phyloP scores from a whole-genome alignment of 495 filamentous ascomycete genomes.

The Thermothielavioides terrestris region DNA sequence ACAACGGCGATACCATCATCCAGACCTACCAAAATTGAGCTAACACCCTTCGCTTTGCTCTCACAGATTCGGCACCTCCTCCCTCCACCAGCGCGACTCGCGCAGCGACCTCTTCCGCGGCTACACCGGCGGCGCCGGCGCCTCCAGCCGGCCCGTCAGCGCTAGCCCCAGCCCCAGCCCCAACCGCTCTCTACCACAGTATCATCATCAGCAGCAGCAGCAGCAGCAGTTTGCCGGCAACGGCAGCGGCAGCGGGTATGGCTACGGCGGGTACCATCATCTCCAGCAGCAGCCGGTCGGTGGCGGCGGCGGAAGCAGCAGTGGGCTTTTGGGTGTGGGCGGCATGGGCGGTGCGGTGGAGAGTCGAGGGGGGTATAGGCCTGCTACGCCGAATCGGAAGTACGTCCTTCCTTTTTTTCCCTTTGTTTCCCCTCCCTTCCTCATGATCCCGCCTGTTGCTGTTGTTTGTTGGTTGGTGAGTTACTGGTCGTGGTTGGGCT shows the following conservation, averaged over 20 bases:
- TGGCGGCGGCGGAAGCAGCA: conserved; percentile 11
- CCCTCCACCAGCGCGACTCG: conserved; percentile 74
- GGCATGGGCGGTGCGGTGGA: conserved; percentile 16
- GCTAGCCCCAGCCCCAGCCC: conserved; percentile 41
- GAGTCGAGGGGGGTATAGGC: conserved; percentile 30
- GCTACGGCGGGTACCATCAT: conserved; percentile 53
- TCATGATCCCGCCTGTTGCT: no score
- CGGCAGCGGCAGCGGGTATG: conserved; percentile 44
- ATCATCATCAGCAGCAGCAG: background rate
- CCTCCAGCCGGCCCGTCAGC: conserved; percentile 42
- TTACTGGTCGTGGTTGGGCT: background rate
- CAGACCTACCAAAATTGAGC: no score
- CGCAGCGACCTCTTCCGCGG: conserved; percentile 82
- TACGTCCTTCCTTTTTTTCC: conserved; percentile 30
- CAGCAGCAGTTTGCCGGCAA: no score
- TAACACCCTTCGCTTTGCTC: no score
- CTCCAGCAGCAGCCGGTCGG: conserved; percentile 16
- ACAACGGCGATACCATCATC: no score
- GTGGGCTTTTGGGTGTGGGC: conserved; percentile 26
- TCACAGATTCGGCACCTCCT: conserved; percentile 52
- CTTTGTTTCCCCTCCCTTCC: background rate
- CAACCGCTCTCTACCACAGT: conserved; percentile 34
- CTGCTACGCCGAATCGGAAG: conserved; percentile 80
- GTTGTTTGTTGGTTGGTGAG: background rate
- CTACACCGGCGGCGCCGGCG: conserved; percentile 57